Percentiles rank a stretch among this genome's conserved stretches.
phyloP scores from a whole-genome alignment of 129 eudicot genomes.

The Calendula officinalis region DNA sequence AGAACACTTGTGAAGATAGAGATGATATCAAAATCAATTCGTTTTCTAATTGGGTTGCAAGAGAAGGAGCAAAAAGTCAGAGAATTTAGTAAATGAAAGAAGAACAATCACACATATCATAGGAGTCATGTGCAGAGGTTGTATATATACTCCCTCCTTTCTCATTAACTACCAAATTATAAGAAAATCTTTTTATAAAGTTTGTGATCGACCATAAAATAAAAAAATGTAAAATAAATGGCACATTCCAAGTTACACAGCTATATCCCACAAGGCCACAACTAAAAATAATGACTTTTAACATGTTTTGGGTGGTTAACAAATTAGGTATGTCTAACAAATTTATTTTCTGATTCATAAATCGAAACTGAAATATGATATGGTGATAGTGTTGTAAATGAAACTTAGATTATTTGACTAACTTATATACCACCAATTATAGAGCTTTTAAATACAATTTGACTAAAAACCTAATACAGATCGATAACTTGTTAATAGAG shows the following conservation, averaged over 20 bases:
- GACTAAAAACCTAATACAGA: too few species aligned
- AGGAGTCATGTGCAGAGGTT: constrained; percentile 14
- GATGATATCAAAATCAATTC: constrained; percentile 26
- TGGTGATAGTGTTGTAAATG: too few species aligned
- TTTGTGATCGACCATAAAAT: neutral
- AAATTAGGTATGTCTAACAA: neutral
- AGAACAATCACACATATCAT: constrained; percentile 17
- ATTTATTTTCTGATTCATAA: neutral
- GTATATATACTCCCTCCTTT: constrained; percentile 28
- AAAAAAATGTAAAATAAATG: constrained; percentile 12
- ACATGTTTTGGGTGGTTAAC: constrained; percentile 3
- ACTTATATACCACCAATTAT: too few species aligned
- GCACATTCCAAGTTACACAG: constrained; percentile 27
- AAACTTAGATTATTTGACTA: too few species aligned
- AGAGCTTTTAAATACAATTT: too few species aligned
- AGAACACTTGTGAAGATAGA: constrained; percentile 17
- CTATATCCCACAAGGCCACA: constrained; percentile 20
- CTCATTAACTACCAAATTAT: constrained; percentile 14
- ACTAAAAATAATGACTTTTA: neutral
- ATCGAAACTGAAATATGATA: too few species aligned
- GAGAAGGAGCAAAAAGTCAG: constrained; percentile 31
- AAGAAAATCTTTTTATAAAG: neutral
- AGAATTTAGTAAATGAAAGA: constrained; percentile 7
- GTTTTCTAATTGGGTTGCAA: neutral
- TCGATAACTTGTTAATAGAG: too few species aligned